Evolutionary conservation across 176 grass and related monocot genomes (phyloP).

Genomic region (Cenchrus purpureus): DNA sequence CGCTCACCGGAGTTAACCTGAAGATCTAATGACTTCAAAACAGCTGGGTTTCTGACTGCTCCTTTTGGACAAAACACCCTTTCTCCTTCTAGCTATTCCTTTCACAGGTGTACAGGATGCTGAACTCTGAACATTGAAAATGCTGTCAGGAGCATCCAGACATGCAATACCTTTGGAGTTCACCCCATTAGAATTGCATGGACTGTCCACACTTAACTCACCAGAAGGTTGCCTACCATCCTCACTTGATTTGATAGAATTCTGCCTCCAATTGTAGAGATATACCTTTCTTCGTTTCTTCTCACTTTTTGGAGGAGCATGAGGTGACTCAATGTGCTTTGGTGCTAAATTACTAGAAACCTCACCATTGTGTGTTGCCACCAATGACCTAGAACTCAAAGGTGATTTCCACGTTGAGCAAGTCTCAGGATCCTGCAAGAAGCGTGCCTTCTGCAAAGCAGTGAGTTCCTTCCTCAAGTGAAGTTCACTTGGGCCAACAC

Average conservation of each 20-base stretch:
- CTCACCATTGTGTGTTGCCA: constrained; percentile 31
- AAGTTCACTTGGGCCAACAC: constrained; percentile 82
- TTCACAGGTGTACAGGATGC: constrained; percentile 56
- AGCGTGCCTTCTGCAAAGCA: constrained; percentile 58
- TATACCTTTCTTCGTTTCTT: constrained; percentile 71
- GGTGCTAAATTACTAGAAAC: constrained; percentile 21
- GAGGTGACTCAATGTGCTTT: constrained; percentile 39
- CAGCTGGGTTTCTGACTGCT: constrained; percentile 39
- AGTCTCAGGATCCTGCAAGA: constrained; percentile 70
- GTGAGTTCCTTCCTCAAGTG: constrained; percentile 79
- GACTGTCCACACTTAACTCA: constrained; percentile 50
- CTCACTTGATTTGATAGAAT: constrained; percentile 66
- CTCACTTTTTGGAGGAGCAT: constrained; percentile 45
- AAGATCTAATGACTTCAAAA: constrained; percentile 47
- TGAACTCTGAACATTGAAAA: constrained; percentile 50
- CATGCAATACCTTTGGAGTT: constrained; percentile 50
- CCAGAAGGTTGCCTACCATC: constrained; percentile 45
- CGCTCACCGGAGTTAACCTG: constrained; percentile 59
- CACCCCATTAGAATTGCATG: constrained; percentile 48
- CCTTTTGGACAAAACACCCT: constrained; percentile 52
- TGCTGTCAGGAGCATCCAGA: constrained; percentile 42
- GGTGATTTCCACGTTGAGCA: constrained; percentile 73
- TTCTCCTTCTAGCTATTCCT: constrained; percentile 62
- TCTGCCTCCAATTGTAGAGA: constrained; percentile 86
- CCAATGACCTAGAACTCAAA: constrained; percentile 54